These are phyloP conservation scores for Terana coerulea DNA, from an alignment of 768 basidiomycete species.

Conservation along the genomic window DNA sequence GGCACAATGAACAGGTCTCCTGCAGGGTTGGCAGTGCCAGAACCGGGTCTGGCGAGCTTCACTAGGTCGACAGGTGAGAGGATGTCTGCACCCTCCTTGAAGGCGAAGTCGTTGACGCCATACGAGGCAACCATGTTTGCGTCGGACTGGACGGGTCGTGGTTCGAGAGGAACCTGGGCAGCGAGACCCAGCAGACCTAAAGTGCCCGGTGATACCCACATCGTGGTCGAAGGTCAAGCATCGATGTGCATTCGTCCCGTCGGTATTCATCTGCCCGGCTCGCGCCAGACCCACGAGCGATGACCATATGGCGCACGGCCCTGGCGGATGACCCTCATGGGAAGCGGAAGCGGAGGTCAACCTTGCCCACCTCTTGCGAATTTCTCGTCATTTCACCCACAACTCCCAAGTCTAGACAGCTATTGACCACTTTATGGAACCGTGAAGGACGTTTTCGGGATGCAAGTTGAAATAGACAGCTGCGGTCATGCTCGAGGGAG, in stretches of 20 bases:
- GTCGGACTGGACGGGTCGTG: background rate
- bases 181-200: conserved; percentile 43
- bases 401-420: too few relatives aligned
- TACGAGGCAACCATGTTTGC: conserved; percentile 11
- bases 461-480: too few relatives aligned
- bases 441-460: too few relatives aligned
- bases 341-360: too few relatives aligned
- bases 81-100: conserved; percentile 55
- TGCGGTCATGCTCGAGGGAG: too few relatives aligned
- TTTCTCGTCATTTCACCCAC: too few relatives aligned
- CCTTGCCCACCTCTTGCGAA: too few relatives aligned
- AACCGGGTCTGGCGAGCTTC: conserved; percentile 61
- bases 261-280: background rate
- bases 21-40: conserved; percentile 58
- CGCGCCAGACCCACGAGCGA: too few relatives aligned
- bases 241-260: background rate
- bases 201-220: conserved; percentile 43
- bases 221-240: conserved; percentile 25
- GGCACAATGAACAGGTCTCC: conserved; percentile 70
- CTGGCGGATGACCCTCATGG: too few relatives aligned
- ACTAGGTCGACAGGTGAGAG: conserved; percentile 74
- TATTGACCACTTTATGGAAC: too few relatives aligned
- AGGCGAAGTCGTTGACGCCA: conserved; percentile 38
- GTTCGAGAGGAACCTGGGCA: conserved; percentile 45
- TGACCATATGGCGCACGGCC: too few relatives aligned